A percentile compares a stretch with the other conserved stretches of the same genome.
phyloP scores from a whole-genome alignment of 176 grass and related monocot species.

The Aegilops bicornis region DNA sequence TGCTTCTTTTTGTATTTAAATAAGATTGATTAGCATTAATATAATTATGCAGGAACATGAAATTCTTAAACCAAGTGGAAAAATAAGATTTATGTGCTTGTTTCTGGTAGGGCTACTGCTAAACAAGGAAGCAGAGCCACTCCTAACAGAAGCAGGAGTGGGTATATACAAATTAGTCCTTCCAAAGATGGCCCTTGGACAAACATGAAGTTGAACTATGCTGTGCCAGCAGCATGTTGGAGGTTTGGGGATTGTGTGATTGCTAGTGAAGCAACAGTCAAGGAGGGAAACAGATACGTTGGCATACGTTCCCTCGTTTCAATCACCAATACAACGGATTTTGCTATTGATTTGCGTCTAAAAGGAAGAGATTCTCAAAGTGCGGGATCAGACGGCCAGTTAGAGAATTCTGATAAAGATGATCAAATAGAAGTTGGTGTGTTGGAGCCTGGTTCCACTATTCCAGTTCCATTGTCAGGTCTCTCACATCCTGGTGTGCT shows the following conservation, averaged over 20 bases:
- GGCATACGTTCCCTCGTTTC: conserved; percentile 90
- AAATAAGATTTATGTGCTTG: conserved; percentile 82
- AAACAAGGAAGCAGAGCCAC: conserved; percentile 32
- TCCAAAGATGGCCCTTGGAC: conserved; percentile 96
- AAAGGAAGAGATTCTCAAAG: conserved; percentile 52
- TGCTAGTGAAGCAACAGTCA: conserved; percentile 86
- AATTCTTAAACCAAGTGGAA: conserved; percentile 56
- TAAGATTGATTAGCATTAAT: conserved; percentile 26
- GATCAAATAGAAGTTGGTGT: conserved; percentile 64
- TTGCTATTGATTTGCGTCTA: conserved; percentile 60
- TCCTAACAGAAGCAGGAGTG: conserved; percentile 46
- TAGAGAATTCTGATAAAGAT: conserved; percentile 52
- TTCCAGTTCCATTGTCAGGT: conserved; percentile 70
- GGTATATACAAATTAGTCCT: conserved; percentile 92
- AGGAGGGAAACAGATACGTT: conserved; percentile 80
- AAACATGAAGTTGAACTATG: conserved; percentile 92
- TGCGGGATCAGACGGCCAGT: conserved; percentile 45
- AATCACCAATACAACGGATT: conserved; percentile 74
- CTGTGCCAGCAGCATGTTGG: conserved; percentile 85
- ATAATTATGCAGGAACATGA: conserved; percentile 51
- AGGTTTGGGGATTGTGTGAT: conserved; percentile 88
- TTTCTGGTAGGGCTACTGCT: conserved; percentile 56
- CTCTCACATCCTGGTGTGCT: conserved; percentile 58
- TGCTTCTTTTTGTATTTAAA: conserved; percentile 23
- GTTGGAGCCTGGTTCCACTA: conserved; percentile 61